Evolutionary conservation across 2,329 filamentous ascomycete genomes (phyloP).

Genomic region (Aspergillus pseudonomiae): DNA sequence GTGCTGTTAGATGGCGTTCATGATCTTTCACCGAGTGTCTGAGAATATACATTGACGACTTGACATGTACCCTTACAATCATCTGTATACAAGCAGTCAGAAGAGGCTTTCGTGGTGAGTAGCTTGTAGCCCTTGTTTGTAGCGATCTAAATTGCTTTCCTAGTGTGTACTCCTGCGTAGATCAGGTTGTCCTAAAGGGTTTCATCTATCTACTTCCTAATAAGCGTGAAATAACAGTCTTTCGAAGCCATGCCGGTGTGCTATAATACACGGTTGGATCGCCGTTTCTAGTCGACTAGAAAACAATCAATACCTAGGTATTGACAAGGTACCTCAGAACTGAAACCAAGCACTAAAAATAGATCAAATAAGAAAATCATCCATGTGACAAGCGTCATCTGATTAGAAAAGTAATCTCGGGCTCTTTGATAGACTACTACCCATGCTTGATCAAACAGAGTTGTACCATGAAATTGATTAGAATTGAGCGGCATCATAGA

Average conservation of each 20-base stretch:
- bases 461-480: not conserved
- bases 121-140: not conserved
- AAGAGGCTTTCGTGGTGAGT: not conserved
- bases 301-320: not conserved
- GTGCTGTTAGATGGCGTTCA: conserved; percentile 4
- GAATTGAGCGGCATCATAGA: not conserved
- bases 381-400: not conserved
- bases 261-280: not conserved
- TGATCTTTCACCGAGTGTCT: not conserved
- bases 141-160: not conserved
- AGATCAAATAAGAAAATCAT: not conserved
- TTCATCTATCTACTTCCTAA: not conserved
- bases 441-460: not conserved
- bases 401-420: not conserved
- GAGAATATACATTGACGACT: not conserved
- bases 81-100: not conserved
- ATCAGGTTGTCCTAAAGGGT: not conserved
- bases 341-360: not conserved
- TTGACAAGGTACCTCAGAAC: no score
- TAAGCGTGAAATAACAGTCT: not conserved
- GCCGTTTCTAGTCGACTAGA: no score
- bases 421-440: not conserved
- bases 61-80: not conserved
- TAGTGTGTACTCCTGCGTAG: not conserved
- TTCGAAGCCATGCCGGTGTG: not conserved